phyloP scores from a whole-genome alignment of 2,329 filamentous ascomycete species.

The Plectosphaerella plurivora region DNA sequence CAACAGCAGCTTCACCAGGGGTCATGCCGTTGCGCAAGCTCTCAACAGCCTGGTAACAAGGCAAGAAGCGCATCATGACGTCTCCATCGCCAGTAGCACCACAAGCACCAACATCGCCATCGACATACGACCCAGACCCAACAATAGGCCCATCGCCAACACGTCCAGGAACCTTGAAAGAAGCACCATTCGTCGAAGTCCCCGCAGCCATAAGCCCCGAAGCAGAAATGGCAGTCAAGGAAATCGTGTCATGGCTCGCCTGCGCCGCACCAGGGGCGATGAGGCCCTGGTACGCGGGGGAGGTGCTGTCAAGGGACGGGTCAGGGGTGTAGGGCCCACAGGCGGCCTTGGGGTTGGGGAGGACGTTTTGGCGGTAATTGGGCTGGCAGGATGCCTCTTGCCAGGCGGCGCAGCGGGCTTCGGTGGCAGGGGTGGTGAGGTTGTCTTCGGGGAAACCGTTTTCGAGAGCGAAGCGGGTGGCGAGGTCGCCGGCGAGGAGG shows the following conservation, averaged over 20 bases:
- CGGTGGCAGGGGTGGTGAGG: conserved; percentile 36
- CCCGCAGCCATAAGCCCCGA: conserved; percentile 46
- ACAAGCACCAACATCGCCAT: conserved; percentile 48
- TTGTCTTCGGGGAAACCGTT: conserved; percentile 45
- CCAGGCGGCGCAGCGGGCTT: conserved; percentile 37
- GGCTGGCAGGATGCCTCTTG: conserved; percentile 36
- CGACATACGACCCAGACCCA: conserved; percentile 51
- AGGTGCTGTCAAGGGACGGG: conserved; percentile 12
- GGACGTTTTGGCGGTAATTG: conserved; percentile 44
- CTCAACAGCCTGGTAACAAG: conserved; percentile 55
- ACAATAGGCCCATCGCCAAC: conserved; percentile 52
- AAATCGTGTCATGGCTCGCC: conserved; percentile 48
- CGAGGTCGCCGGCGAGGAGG: conserved; percentile 46
- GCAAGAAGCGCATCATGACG: conserved; percentile 53
- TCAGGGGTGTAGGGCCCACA: conserved; percentile 45
- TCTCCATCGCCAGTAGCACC: conserved; percentile 54
- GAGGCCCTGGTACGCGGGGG: conserved; percentile 10
- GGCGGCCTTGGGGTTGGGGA: conserved; percentile 32
- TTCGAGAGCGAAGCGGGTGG: conserved; percentile 46
- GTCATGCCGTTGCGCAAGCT: conserved; percentile 43
- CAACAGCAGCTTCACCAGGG: conserved; percentile 42
- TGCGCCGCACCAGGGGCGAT: conserved; percentile 14
- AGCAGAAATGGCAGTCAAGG: conserved; percentile 41
- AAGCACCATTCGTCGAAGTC: conserved; percentile 51
- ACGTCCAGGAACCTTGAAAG: conserved; percentile 49